Evolutionary conservation across 1,284 basidiomycete species (phyloP).

Genomic region (Malassezia restricta): DNA sequence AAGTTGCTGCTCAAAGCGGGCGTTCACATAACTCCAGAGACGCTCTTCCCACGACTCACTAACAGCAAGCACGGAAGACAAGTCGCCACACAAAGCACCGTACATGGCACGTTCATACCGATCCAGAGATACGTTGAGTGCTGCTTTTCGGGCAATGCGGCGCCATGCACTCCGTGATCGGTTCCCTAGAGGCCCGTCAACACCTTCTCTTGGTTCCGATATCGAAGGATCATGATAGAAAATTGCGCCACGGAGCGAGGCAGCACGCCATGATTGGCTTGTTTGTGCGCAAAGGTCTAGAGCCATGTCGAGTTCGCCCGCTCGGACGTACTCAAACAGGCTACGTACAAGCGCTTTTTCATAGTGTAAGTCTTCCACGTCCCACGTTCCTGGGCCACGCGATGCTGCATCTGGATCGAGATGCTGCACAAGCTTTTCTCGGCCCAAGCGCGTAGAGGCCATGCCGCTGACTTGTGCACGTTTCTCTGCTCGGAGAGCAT

Average conservation of each 20-base stretch:
- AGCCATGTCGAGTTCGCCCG: constrained; percentile 69
- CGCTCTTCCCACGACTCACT: constrained; percentile 81
- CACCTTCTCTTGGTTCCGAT: background rate
- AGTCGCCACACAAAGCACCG: constrained; percentile 74
- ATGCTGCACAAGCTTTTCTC: constrained; percentile 25
- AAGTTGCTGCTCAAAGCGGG: constrained; percentile 70
- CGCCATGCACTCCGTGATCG: constrained; percentile 41
- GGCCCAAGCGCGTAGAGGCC: constrained; percentile 7
- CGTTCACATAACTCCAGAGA: constrained; percentile 78
- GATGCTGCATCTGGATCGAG: constrained; percentile 39
- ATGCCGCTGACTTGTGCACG: constrained; percentile 18
- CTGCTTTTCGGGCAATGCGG: constrained; percentile 31
- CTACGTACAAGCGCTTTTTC: constrained; percentile 64
- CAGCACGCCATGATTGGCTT: constrained; percentile 81
- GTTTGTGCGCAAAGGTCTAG: constrained; percentile 69
- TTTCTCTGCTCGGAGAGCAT: constrained; percentile 32
- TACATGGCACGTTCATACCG: constrained; percentile 70
- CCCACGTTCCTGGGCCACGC: constrained; percentile 27
- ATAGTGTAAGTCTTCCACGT: constrained; percentile 48
- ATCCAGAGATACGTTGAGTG: constrained; percentile 51
- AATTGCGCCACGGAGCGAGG: constrained; percentile 63
- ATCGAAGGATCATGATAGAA: constrained; percentile 34
- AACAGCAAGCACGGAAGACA: constrained; percentile 60
- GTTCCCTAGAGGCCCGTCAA: constrained; percentile 26
- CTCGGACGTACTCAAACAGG: constrained; percentile 64